phyloP scores from a whole-genome alignment of 1,284 basidiomycete species.

The Tremellales sp. region DNA sequence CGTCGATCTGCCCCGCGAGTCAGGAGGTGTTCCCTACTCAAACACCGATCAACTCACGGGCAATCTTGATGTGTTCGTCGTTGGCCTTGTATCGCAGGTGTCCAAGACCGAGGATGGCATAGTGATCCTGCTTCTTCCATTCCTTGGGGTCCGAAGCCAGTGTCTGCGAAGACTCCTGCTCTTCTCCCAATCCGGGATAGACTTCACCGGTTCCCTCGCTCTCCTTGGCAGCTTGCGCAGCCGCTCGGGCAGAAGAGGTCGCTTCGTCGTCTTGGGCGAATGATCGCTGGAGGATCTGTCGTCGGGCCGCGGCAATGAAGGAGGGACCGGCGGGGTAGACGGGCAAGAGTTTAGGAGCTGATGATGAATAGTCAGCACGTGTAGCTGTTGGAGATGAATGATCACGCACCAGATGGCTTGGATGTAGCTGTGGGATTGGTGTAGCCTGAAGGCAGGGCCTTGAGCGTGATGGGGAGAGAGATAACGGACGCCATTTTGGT shows the following conservation, averaged over 20 bases:
- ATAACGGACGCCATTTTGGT: slow-evolving; percentile 44
- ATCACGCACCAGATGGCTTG: slow-evolving; percentile 31
- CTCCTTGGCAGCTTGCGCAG: slow-evolving; percentile 58
- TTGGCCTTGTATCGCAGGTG: slow-evolving; percentile 84
- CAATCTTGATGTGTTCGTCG: slow-evolving; percentile 90
- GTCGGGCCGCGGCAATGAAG: slow-evolving; percentile 73
- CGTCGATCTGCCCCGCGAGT: slow-evolving; percentile 67
- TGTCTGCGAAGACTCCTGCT: slow-evolving; percentile 72
- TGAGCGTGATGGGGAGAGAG: slow-evolving; percentile 45
- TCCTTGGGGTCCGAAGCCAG: slow-evolving; percentile 87
- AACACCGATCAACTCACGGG: slow-evolving; percentile 61
- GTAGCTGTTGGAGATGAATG: not conserved
- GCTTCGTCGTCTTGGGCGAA: slow-evolving; percentile 71
- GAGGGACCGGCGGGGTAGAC: slow-evolving; percentile 79
- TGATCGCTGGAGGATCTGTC: slow-evolving; percentile 67
- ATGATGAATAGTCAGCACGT: not conserved
- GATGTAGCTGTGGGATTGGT: slow-evolving; percentile 38
- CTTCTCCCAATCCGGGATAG: slow-evolving; percentile 89
- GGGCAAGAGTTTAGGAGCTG: slow-evolving; percentile 47
- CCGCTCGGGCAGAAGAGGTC: slow-evolving; percentile 42
- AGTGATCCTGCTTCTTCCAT: slow-evolving; percentile 99
- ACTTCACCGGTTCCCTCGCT: slow-evolving; percentile 60
- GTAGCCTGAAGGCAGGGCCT: slow-evolving; percentile 44
- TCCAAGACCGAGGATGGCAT: slow-evolving; percentile 90
- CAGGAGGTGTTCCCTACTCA: slow-evolving; percentile 7